Evolutionary conservation across 441 rosid genomes (phyloP).

Genomic region (Syzygium syzygioides): DNA sequence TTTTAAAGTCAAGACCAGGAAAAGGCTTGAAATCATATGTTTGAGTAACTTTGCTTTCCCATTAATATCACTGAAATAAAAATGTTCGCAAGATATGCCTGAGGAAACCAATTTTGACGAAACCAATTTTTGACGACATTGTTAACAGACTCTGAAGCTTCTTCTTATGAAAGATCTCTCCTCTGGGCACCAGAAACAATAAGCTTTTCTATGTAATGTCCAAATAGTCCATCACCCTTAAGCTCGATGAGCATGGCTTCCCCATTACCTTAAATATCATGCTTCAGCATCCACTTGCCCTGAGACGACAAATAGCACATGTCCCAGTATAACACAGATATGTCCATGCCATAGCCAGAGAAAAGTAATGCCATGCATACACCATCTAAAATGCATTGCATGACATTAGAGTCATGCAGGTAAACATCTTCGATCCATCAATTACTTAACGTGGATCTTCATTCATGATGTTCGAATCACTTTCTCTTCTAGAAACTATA

Average conservation of each 20-base stretch:
- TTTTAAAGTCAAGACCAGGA: background rate
- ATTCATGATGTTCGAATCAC: background rate
- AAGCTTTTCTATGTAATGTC: background rate
- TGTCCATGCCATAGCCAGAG: background rate
- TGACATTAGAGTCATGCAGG: background rate
- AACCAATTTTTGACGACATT: background rate
- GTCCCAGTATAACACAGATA: background rate
- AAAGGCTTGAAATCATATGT: background rate
- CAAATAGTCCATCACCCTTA: background rate
- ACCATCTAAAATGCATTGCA: background rate
- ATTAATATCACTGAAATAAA: background rate
- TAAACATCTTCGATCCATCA: background rate
- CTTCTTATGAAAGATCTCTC: background rate
- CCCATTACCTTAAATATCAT: background rate
- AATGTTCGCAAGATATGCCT: background rate
- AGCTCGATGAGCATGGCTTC: background rate
- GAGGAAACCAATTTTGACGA: background rate
- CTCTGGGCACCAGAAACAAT: background rate
- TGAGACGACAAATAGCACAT: background rate
- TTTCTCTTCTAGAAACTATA: background rate
- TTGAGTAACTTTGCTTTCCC: background rate
- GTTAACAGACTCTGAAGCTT: background rate
- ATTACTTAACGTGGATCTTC: background rate
- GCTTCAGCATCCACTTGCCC: background rate
- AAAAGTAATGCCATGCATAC: background rate